Conservation (phyloP, 305 asterid species). For the Fraxinus platypoda region DNA sequence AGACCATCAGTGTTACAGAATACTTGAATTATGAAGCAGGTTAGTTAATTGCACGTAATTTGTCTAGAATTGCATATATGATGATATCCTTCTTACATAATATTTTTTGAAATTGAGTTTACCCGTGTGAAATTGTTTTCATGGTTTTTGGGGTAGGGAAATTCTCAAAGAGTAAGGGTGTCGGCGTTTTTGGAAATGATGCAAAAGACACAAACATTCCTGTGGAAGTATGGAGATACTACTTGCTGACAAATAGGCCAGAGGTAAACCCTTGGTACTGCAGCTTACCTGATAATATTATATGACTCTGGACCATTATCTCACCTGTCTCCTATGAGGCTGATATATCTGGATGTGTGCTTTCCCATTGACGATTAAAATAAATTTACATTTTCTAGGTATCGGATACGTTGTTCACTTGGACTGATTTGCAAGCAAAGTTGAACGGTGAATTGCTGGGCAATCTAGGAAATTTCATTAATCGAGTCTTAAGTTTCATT, state of each 20-base stretch:
- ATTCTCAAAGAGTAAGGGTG: conserved; percentile 89
- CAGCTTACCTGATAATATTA: background rate
- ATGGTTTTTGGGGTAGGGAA: conserved; percentile 47
- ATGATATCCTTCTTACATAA: background rate
- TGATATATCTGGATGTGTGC: conserved; percentile 2
- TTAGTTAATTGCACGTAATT: conserved; percentile 11
- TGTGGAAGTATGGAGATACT: conserved; percentile 96
- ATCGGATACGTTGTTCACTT: conserved; percentile 81
- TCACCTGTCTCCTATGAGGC: conserved; percentile 1
- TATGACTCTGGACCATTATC: background rate
- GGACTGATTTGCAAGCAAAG: conserved; percentile 90
- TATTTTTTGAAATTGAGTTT: conserved; percentile 10
- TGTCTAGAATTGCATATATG: background rate
- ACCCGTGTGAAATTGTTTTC: background rate
- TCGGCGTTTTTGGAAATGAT: conserved; percentile 96
- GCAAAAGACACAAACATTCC: conserved; percentile 81
- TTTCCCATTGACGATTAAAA: conserved; percentile 13
- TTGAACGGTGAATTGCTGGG: conserved; percentile 68
- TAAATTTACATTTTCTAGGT: conserved; percentile 41
- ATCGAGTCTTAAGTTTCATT: conserved; percentile 87
- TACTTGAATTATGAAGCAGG: conserved; percentile 97
- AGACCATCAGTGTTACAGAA: conserved; percentile 94
- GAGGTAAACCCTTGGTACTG: conserved; percentile 55
- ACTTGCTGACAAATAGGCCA: conserved; percentile 87
- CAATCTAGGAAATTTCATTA: conserved; percentile 84